A percentile compares a stretch with the other conserved stretches of the same genome.
Conservation (phyloP, 371 early-diverging fungal species). For the Circinella umbellata region DNA sequence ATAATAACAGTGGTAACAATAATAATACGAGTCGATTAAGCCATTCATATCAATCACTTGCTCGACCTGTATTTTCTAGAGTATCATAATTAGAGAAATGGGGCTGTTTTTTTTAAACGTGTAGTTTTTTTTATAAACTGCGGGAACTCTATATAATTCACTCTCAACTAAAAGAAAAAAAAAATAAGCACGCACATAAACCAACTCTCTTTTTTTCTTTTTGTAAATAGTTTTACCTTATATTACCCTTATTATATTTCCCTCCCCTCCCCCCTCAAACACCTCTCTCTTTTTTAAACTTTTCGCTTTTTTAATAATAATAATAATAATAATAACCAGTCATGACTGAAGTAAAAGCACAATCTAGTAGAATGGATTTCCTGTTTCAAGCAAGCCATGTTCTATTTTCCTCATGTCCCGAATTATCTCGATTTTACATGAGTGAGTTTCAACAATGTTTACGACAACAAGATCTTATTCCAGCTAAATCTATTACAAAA, state of each 20-base stretch:
- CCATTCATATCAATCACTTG: not conserved
- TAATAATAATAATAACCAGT: not conserved
- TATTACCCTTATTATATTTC: no score
- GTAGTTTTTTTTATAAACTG: not conserved
- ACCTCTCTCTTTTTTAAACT: not conserved
- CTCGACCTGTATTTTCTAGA: conserved; percentile 14
- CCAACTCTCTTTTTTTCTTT: not conserved
- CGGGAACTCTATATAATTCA: no score
- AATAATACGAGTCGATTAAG: not conserved
- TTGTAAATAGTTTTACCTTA: not conserved
- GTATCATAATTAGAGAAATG: conserved; percentile 9
- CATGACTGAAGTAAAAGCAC: conserved; percentile 26
- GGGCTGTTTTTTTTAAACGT: not conserved
- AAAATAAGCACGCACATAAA: not conserved
- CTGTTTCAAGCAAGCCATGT: conserved; percentile 39
- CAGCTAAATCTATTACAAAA: conserved; percentile 29
- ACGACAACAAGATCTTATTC: conserved; percentile 29
- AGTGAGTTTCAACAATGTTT: conserved; percentile 42
- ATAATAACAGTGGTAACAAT: no score
- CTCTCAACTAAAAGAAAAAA: no score
- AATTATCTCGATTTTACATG: conserved; percentile 48
- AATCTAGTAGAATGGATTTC: conserved; percentile 35
- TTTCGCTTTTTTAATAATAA: not conserved
- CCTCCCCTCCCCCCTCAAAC: not conserved
- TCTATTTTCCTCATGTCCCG: conserved; percentile 30